Evolutionary conservation across 2,329 filamentous ascomycete species (phyloP), one percentile per base, ranked within the genome.

Genomic region (Hypomyces rosellus): DNA sequence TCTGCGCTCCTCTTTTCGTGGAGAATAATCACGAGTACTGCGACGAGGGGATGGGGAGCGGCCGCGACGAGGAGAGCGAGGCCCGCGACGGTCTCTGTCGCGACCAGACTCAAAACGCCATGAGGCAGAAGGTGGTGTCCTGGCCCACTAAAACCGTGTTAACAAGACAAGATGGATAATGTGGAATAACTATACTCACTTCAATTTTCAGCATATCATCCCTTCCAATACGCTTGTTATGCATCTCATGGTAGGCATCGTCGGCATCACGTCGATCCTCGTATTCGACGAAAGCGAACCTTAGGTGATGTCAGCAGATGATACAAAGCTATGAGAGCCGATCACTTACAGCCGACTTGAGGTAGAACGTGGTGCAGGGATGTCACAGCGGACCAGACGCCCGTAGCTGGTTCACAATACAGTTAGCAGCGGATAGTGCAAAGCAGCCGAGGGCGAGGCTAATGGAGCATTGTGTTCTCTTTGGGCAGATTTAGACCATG

Each of bases 211-310:
- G 69, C 53, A 96, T 75, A 64, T 99, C 93, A 66, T 99, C 93
- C 56, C 92, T 86, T 44, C 90, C 91, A 61, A 99, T 90, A 59
- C 92, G 89, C 82, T 96, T 96, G 78, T 97, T 97, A 69, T 99
- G 93, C 93, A 99, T 99, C 75, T 99, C 93, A 70, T 99, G 89
- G 69, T 99, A 99, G 44, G 93, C 93, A 74, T 99, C 93, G 70
- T 99, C 93, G 57, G 93, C 91, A 77, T 99, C 93, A 62, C 93
- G 91, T 63, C 92, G 89, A 70, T 91, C 95, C 76, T 99, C 93
- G 71, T 99, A 99, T 74, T 99, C 93, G 58, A 99, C 93, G 69
- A 99, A 99, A 36, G 93, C 93, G 70, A 99, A 99, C 60, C 93
- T 84, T 22, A 6, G 20, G 30, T 14, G 9, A 18, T 3, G 44